Evolutionary conservation across 495 filamentous ascomycete genomes (phyloP).

Genomic region (Pseudotulostoma volvatum): DNA sequence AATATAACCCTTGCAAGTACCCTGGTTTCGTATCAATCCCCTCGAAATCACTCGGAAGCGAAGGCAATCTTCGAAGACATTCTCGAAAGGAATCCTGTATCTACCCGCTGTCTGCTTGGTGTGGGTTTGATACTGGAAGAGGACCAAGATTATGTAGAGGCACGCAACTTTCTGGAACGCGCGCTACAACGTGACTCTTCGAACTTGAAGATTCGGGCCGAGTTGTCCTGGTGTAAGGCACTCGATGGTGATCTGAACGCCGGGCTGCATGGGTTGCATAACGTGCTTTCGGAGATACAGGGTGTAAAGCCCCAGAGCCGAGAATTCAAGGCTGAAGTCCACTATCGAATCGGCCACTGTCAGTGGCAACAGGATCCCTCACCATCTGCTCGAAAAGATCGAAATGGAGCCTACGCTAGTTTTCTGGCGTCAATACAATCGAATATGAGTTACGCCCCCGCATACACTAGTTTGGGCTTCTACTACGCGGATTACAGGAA

Average conservation of each 20-base stretch:
- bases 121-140: slow-evolving; percentile 85
- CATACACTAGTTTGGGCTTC: slow-evolving; percentile 88
- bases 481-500: slow-evolving; percentile 84
- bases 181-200: slow-evolving; percentile 52
- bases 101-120: slow-evolving; percentile 69
- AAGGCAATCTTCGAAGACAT: slow-evolving; percentile 66
- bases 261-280: slow-evolving; percentile 50
- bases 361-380: slow-evolving; percentile 71
- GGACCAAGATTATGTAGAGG: slow-evolving; percentile 68
- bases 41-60: slow-evolving; percentile 78
- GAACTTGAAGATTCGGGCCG: slow-evolving; percentile 62
- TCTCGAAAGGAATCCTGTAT: slow-evolving; percentile 49
- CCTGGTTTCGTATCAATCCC: slow-evolving; percentile 72
- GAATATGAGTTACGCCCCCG: slow-evolving; percentile 78
- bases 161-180: slow-evolving; percentile 58
- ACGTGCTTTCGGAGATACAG: slow-evolving; percentile 43
- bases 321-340: slow-evolving; percentile 62
- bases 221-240: slow-evolving; percentile 80
- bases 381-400: slow-evolving; percentile 51
- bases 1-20: slow-evolving; percentile 65
- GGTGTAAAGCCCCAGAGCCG: slow-evolving; percentile 38
- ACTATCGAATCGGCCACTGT: slow-evolving; percentile 79
- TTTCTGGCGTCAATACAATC: slow-evolving; percentile 74
- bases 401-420: slow-evolving; percentile 60
- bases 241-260: slow-evolving; percentile 55